Conservation (phyloP, 257 asterid species). For the Solanum tacnaense region DNA sequence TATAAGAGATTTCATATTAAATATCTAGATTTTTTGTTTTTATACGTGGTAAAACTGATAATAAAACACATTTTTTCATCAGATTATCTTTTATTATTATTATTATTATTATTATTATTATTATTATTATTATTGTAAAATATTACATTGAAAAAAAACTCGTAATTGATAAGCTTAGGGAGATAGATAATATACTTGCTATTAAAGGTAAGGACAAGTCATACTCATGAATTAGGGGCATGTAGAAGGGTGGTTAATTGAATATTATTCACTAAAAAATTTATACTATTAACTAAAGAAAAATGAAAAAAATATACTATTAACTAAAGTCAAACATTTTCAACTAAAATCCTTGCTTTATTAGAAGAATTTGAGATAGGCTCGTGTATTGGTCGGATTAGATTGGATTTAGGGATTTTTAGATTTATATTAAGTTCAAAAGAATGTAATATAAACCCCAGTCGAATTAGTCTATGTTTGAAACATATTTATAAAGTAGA, state of each 20-base stretch:
- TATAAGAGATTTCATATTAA: not conserved
- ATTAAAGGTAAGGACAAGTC: not conserved
- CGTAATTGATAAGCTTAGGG: not conserved
- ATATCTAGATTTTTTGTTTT: not conserved
- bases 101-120: too few species aligned
- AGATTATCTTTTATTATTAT: too few species aligned
- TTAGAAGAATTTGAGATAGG: not conserved
- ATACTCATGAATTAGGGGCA: not conserved
- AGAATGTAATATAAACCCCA: not conserved
- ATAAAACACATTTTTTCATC: not conserved
- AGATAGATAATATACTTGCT: not conserved
- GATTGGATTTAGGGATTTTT: not conserved
- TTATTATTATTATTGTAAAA: not conserved
- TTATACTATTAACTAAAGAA: too few species aligned
- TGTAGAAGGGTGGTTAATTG: not conserved
- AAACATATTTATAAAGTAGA: not conserved
- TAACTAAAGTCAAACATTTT: too few species aligned
- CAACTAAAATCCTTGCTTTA: not conserved
- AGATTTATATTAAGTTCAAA: not conserved
- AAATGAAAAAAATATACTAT: too few species aligned
- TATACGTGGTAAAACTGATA: not conserved
- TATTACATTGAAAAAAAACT: not conserved
- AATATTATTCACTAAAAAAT: too few species aligned
- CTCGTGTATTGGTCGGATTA: not conserved
- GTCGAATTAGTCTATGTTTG: not conserved